These are phyloP conservation scores for Toxicodendron radicans DNA, from an alignment of 345 rosid species.

Conservation along the genomic window DNA sequence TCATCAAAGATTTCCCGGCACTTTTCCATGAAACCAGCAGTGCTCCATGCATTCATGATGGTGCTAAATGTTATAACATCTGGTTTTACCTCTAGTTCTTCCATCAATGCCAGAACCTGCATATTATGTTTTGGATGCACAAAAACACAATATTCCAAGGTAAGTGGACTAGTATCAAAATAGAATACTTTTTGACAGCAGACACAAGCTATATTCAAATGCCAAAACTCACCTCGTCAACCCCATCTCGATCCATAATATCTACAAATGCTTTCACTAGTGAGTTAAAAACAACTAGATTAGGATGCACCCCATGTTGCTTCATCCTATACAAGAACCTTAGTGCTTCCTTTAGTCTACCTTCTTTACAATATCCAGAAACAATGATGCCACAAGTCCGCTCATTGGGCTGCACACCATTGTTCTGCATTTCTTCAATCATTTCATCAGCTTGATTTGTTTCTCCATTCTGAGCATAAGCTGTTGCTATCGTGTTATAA, in stretches of 20 bases:
- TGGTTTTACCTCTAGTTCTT: conserved; percentile 51
- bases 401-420: conserved; percentile 47
- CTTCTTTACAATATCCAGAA: conserved; percentile 61
- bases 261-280: conserved; percentile 63
- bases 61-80: conserved; percentile 66
- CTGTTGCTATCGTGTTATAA: conserved; percentile 61
- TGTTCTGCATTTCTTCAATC: conserved; percentile 46
- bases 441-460: conserved; percentile 43
- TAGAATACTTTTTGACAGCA: neutral
- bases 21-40: conserved; percentile 65
- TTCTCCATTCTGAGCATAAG: conserved; percentile 56
- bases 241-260: conserved; percentile 61
- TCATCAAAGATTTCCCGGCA: conserved; percentile 59
- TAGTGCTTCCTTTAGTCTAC: conserved; percentile 51
- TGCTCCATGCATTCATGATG: conserved; percentile 75
- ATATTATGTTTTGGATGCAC: conserved; percentile 2
- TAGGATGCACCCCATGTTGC: conserved; percentile 47
- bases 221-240: conserved; percentile 48
- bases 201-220: neutral
- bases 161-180: neutral
- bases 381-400: conserved; percentile 58
- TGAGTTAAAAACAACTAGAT: conserved; percentile 55
- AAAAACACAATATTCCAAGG: neutral
- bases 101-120: conserved; percentile 67
- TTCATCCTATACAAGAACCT: conserved; percentile 52